phyloP scores from a whole-genome alignment of 257 asterid species.

The Misopates orontium region DNA sequence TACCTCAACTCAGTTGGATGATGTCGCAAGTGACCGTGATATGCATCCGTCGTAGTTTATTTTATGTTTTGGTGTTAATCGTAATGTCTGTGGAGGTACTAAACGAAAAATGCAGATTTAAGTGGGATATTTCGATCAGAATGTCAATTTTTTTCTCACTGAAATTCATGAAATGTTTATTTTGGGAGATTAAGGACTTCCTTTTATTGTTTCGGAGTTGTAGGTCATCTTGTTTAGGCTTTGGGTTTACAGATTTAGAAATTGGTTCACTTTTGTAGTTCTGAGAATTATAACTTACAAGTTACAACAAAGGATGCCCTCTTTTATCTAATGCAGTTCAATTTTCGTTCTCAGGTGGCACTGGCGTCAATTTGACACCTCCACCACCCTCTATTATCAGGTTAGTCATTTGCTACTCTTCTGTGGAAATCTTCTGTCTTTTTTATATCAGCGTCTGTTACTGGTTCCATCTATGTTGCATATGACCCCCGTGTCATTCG shows the following conservation, averaged over 20 bases:
- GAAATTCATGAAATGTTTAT: neutral
- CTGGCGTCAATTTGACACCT: constrained; percentile 94
- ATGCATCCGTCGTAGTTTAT: neutral
- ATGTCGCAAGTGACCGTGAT: neutral
- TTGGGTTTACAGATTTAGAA: neutral
- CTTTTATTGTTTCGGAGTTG: neutral
- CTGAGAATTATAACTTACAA: too few relatives aligned
- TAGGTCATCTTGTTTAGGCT: neutral
- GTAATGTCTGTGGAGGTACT: too few relatives aligned
- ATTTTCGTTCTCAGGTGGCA: constrained; percentile 65
- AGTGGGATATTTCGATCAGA: too few relatives aligned
- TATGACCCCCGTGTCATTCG: too few relatives aligned
- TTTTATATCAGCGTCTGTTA: too few relatives aligned
- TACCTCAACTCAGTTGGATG: constrained; percentile 29
- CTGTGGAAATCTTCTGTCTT: too few relatives aligned
- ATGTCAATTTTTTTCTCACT: too few relatives aligned
- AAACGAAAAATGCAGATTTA: too few relatives aligned
- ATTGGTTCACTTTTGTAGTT: neutral
- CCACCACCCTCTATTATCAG: constrained; percentile 83
- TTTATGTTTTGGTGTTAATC: neutral
- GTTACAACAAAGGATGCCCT: neutral
- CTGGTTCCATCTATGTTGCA: too few relatives aligned
- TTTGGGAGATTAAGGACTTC: neutral
- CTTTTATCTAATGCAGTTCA: constrained; percentile 22
- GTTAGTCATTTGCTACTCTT: constrained; percentile 39